Evolutionary conservation across 108 stramenopile genomes (phyloP), one percentile per base, ranked within the genome.

Genomic region (Pseudonitzschia multiseries): DNA sequence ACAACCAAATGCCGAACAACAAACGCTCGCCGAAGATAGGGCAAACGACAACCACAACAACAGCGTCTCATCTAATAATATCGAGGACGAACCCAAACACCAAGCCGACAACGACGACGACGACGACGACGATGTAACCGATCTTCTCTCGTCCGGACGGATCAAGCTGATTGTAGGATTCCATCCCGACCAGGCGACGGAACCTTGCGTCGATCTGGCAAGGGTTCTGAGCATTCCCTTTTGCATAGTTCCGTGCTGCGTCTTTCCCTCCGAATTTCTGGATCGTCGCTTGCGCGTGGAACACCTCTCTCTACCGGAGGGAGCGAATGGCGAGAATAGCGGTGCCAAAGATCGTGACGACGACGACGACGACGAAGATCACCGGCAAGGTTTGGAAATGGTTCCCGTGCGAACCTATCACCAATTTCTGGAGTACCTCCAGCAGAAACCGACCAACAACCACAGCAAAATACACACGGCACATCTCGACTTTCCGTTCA

Each of bases 141-240:
- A 24, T 26, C 0, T 67, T 22, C 28, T 48, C 20, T 14, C 66
- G 15, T 67, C 46, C 22, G 46, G 43, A 24, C 43, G 46, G 15
- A 67, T 70, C 17, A 69, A 83, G 60, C 46, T 91, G 36, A 78
- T 96, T 41, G 83, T 88, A n/a, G 95, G 95, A 12, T 90, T 96
- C 74, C 95, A 96, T 74, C 91, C 95, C 17, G 94, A 95, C 75
- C 87, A 92, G 67, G 93, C 95, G 26, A 96, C 95, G 12, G 95
- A 96, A 42, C 71, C 74, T 20, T 68, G 73, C 17, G 80, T 96
- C 14, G 93, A 94, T 57, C 60, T 88, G 57, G 93, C 91, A 12
- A 42, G 87, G 8, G 40, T 79, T 8, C 57, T 89, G 15, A 57
- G 62, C 15, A 72, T 92, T 51, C 91, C 92, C 14, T 89, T 85